Evolutionary conservation across 208 protist species (phyloP).

Genomic region (Borovskyia barvae): DNA sequence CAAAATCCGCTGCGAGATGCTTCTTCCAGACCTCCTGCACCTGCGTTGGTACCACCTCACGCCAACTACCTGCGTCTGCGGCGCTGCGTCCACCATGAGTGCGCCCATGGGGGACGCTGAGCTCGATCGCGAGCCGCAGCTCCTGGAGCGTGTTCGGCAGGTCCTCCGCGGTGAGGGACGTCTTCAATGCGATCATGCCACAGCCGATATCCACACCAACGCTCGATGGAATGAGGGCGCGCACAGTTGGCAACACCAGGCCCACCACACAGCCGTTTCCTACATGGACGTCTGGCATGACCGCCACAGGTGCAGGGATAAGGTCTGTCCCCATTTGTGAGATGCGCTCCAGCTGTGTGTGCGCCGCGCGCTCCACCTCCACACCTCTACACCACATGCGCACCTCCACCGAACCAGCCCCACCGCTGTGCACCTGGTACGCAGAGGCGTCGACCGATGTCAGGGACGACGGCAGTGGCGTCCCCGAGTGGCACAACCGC

Average conservation of each 20-base stretch:
- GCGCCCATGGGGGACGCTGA: slow-evolving; percentile 75
- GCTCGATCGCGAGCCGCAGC: slow-evolving; percentile 76
- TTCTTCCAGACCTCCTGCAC: slow-evolving; percentile 54
- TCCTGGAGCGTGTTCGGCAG: slow-evolving; percentile 55
- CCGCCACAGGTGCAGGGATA: slow-evolving; percentile 68
- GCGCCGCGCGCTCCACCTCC: slow-evolving; percentile 49
- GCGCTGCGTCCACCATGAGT: slow-evolving; percentile 57
- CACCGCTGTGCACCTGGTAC: slow-evolving; percentile 29
- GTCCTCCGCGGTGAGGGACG: slow-evolving; percentile 61
- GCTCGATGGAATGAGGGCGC: slow-evolving; percentile 79
- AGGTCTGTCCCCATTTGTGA: slow-evolving; percentile 45
- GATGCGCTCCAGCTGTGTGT: slow-evolving; percentile 56
- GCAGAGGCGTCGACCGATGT: background rate
- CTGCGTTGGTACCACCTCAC: slow-evolving; percentile 35
- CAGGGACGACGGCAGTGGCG: too few species aligned
- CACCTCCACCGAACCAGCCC: slow-evolving; percentile 40
- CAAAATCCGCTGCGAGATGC: slow-evolving; percentile 61
- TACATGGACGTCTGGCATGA: slow-evolving; percentile 90
- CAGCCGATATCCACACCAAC: slow-evolving; percentile 92
- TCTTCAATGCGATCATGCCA: slow-evolving; percentile 85
- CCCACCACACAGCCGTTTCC: slow-evolving; percentile 84
- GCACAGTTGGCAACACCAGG: slow-evolving; percentile 80
- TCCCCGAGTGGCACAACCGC: too few species aligned
- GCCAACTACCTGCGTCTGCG: slow-evolving; percentile 73
- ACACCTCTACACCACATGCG: slow-evolving; percentile 65